These are phyloP conservation scores for Ophiognomonia clavigignenti-juglandacearum DNA, from an alignment of 2,329 filamentous ascomycete genomes.

Conservation along the genomic window DNA sequence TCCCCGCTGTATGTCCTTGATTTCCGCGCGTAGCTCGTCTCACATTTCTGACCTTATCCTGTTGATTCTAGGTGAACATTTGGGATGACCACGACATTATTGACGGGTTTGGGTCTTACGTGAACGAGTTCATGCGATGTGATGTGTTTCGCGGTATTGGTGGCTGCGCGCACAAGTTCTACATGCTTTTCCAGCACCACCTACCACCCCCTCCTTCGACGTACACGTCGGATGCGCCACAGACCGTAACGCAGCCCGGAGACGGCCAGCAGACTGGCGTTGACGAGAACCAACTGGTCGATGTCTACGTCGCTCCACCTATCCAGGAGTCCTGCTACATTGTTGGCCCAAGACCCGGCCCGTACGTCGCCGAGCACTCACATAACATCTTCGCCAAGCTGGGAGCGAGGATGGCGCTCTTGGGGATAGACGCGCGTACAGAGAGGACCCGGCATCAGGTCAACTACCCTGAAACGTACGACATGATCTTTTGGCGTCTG, in stretches of 20 bases:
- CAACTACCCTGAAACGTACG: slow-evolving; percentile 90
- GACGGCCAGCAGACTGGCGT: slow-evolving; percentile 32
- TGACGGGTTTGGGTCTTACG: slow-evolving; percentile 82
- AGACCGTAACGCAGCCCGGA: slow-evolving; percentile 36
- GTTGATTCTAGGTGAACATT: slow-evolving; percentile 68
- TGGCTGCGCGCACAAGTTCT: slow-evolving; percentile 93
- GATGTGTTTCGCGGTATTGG: slow-evolving; percentile 88
- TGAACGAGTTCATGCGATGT: slow-evolving; percentile 88
- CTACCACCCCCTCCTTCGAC: slow-evolving; percentile 79
- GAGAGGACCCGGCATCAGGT: slow-evolving; percentile 84
- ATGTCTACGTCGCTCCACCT: slow-evolving; percentile 64
- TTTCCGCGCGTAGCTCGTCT: not conserved
- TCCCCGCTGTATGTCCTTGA: slow-evolving; percentile 52
- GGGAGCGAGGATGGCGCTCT: slow-evolving; percentile 75
- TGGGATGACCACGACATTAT: slow-evolving; percentile 88
- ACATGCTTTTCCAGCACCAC: slow-evolving; percentile 96
- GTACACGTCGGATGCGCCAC: slow-evolving; percentile 63
- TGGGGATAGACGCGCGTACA: slow-evolving; percentile 91
- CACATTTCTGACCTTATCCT: not conserved
- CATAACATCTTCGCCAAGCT: slow-evolving; percentile 82
- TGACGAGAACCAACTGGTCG: slow-evolving; percentile 67
- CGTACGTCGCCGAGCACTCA: slow-evolving; percentile 85
- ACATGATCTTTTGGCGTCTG: slow-evolving; percentile 73
- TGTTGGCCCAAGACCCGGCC: slow-evolving; percentile 69
- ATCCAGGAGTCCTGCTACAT: slow-evolving; percentile 68